These are phyloP conservation scores for Seminavis robusta DNA, from an alignment of 108 stramenopile species.

Conservation along the genomic window DNA sequence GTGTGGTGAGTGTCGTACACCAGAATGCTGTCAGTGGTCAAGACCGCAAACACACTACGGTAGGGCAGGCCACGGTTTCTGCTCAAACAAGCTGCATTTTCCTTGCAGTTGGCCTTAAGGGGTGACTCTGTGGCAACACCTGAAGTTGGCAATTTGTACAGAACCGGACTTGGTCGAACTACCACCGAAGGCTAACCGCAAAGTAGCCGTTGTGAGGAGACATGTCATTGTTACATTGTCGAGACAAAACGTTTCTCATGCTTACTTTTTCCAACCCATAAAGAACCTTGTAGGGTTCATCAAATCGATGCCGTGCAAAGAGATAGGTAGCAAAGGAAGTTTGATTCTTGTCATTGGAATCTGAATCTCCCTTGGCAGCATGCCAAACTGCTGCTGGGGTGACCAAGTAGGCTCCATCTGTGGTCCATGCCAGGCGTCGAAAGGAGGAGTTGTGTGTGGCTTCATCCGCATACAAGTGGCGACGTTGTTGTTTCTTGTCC, in stretches of 20 bases:
- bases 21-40: slow-evolving; percentile 71
- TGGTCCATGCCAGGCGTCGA: slow-evolving; percentile 83
- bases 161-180: slow-evolving; percentile 75
- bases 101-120: slow-evolving; percentile 32
- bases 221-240: too few species aligned
- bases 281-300: slow-evolving; percentile 76
- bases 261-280: slow-evolving; percentile 72
- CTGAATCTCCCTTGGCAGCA: slow-evolving; percentile 8
- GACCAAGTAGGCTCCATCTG: slow-evolving; percentile 89
- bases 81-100: slow-evolving; percentile 13
- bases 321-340: slow-evolving; percentile 62
- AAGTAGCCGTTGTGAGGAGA: too few species aligned
- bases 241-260: too few species aligned
- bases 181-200: slow-evolving; percentile 68
- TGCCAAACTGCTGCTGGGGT: slow-evolving; percentile 89
- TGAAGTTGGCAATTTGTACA: slow-evolving; percentile 58
- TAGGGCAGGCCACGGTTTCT: slow-evolving; percentile 62
- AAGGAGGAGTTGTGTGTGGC: slow-evolving; percentile 88
- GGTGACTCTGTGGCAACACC: background rate
- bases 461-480: slow-evolving; percentile 86
- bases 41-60: slow-evolving; percentile 78
- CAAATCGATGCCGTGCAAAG: slow-evolving; percentile 76
- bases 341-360: too few species aligned
- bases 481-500: background rate
- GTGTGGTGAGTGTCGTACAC: slow-evolving; percentile 82